A percentile compares a stretch with the other conserved stretches of the same genome.
Conservation (phyloP, 1,284 basidiomycete genomes). For the Meira miltonrushii region DNA sequence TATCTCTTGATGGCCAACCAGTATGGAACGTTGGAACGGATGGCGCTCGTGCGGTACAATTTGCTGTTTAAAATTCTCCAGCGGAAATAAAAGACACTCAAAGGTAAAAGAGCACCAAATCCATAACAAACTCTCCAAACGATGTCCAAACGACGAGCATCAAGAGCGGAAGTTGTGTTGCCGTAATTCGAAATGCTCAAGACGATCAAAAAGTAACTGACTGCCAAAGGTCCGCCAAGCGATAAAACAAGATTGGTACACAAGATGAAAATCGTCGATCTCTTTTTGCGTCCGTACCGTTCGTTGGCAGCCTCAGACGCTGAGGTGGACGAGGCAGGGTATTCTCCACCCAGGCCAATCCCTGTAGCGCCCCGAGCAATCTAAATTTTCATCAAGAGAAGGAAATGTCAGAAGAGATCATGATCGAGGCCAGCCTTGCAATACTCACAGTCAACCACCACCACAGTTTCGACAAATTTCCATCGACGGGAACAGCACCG, state of each 20-base stretch:
- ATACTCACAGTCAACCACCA: constrained; percentile 73
- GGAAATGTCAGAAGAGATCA: too few relatives aligned
- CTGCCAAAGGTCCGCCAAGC: constrained; percentile 61
- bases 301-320: constrained; percentile 72
- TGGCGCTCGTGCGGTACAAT: constrained; percentile 27
- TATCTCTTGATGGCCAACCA: constrained; percentile 63
- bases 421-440: constrained; percentile 67
- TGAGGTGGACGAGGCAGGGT: constrained; percentile 66
- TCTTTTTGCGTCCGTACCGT: constrained; percentile 58
- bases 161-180: constrained; percentile 48
- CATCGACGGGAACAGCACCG: constrained; percentile 64
- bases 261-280: constrained; percentile 70
- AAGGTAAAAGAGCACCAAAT: constrained; percentile 65
- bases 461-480: constrained; percentile 60
- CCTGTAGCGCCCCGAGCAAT: constrained; percentile 52
- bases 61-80: constrained; percentile 23
- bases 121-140: constrained; percentile 64
- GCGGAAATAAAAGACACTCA: constrained; percentile 68
- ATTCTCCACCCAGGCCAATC: constrained; percentile 61
- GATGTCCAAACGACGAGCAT: constrained; percentile 63
- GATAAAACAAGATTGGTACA: constrained; percentile 60
- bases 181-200: constrained; percentile 56
- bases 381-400: too few relatives aligned
- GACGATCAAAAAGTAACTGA: constrained; percentile 68
- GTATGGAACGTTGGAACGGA: constrained; percentile 60